Base-by-base conservation (phyloP, 2,329 filamentous ascomycete species). In the Lasiodiplodia sp. region DNA sequence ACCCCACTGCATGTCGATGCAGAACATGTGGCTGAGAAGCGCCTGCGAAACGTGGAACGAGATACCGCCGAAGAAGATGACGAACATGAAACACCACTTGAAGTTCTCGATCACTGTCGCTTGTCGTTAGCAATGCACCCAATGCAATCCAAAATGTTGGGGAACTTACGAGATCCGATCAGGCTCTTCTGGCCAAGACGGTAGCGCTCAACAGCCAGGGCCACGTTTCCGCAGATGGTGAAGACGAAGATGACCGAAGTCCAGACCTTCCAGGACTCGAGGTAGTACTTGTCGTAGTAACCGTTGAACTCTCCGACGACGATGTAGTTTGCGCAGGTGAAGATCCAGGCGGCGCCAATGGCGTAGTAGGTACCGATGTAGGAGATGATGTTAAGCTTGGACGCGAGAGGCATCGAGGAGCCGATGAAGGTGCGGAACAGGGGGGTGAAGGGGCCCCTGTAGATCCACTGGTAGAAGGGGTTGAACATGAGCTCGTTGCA, bases 331-430 rank as follows among this genome's bases (percentile, higher is more conserved):
- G 87, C 79, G 1, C 89, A 74, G 0, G 90, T 91, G 60, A 92
- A 82, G n/a, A 89, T 80, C 82, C 90, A 88, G 2, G 89, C 87
- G 0, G 87, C 86, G 3, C 86, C 91, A 69, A 93, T 87, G 25
- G 91, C 91, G 73, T 91, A 92, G 80, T 92, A 91, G 5, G 90
- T 91, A 55, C 88, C 88, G 70, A 92, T 88, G 77, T 92, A 92
- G 2, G 89, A 87, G 73, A 92, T 79, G 75, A 93, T 91, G 49
- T 89, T 92, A 71, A 92, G 79, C 78, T 93, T 93, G 56, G 88
- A 90, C 8, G 88, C 86, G 56, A 89, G 79, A 21, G 85, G 86
- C 72, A 92, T 90, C 73, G 87, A 86, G 69, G 86, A 88, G 70
- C 80, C 80, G 34, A 91, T 76, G 76, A 91, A 91, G 37, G 80